phyloP scores from a whole-genome alignment of 2,329 filamentous ascomycete species.

The Fusarium metavorans region DNA sequence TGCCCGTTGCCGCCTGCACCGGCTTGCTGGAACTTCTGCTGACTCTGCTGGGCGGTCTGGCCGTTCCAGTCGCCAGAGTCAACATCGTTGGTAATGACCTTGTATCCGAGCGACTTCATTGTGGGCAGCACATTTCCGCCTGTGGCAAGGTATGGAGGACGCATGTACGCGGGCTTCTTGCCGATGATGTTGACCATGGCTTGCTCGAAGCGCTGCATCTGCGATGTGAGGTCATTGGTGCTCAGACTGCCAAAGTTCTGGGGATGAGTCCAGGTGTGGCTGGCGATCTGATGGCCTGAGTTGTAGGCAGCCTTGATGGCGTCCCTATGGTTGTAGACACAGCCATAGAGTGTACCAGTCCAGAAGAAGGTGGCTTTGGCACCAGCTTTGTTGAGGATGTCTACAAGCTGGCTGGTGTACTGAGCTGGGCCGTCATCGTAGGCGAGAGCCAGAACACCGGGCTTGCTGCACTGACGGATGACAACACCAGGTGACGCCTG shows the following conservation, averaged over 20 bases:
- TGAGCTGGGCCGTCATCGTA: slow-evolving; percentile 66
- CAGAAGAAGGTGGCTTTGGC: slow-evolving; percentile 68
- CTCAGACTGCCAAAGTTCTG: slow-evolving; percentile 56
- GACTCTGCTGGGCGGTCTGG: slow-evolving; percentile 60
- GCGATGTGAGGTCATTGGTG: slow-evolving; percentile 54
- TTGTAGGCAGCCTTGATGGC: slow-evolving; percentile 66
- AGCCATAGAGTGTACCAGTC: slow-evolving; percentile 63
- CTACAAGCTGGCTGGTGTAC: slow-evolving; percentile 62
- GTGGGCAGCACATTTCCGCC: slow-evolving; percentile 57
- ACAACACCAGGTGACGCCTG: slow-evolving; percentile 56
- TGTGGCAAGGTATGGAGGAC: slow-evolving; percentile 62
- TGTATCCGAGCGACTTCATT: slow-evolving; percentile 64
- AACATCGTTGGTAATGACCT: slow-evolving; percentile 70
- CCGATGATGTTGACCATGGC: slow-evolving; percentile 64
- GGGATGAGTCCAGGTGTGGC: slow-evolving; percentile 66
- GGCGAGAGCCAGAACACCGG: slow-evolving; percentile 62
- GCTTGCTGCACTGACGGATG: slow-evolving; percentile 58
- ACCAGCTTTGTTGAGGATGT: slow-evolving; percentile 60
- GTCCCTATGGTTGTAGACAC: slow-evolving; percentile 61
- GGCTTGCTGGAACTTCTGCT: slow-evolving; percentile 63
- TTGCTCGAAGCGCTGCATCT: slow-evolving; percentile 64
- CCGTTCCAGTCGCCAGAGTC: slow-evolving; percentile 73
- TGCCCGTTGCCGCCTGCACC: slow-evolving; percentile 60
- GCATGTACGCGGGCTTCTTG: slow-evolving; percentile 62
- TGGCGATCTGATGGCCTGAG: slow-evolving; percentile 65